Percentiles rank a stretch among this genome's conserved stretches.
Evolutionary conservation across 2,329 filamentous ascomycete species (phyloP).

Genomic region (Alternaria triticimaculans): DNA sequence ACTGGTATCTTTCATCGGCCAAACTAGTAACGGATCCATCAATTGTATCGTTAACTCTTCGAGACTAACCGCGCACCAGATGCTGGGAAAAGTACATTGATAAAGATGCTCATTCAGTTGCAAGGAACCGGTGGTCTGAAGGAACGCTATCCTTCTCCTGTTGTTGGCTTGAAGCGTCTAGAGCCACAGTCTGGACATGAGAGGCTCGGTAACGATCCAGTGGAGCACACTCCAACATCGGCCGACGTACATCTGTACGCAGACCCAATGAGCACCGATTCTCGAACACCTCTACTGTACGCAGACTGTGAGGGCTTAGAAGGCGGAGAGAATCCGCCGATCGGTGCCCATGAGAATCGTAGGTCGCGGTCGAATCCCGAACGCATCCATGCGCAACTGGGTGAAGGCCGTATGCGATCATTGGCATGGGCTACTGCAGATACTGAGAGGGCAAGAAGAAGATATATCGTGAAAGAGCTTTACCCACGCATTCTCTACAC

Average conservation of each 20-base stretch:
- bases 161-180: slow-evolving; percentile 12
- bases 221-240: slow-evolving; percentile 18
- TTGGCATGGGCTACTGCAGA: not conserved
- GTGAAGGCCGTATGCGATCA: not conserved
- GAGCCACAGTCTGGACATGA: not conserved
- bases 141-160: slow-evolving; percentile 29
- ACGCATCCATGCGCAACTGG: not conserved
- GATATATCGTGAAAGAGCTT: slow-evolving; percentile 49
- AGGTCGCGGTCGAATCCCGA: not conserved
- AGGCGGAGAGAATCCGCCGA: slow-evolving; percentile 55
- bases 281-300: slow-evolving; percentile 54
- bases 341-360: slow-evolving; percentile 19
- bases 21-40: slow-evolving; percentile 16
- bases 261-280: slow-evolving; percentile 53
- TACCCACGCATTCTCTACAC: slow-evolving; percentile 53
- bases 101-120: slow-evolving; percentile 55
- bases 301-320: slow-evolving; percentile 62
- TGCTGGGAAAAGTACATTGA: slow-evolving; percentile 59
- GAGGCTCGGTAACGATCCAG: not conserved
- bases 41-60: slow-evolving; percentile 6
- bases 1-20: slow-evolving; percentile 55
- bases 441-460: slow-evolving; percentile 27
- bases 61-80: not conserved
- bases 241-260: slow-evolving; percentile 54
- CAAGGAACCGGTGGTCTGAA: slow-evolving; percentile 22